These are phyloP conservation scores for Cystobasidium slooffiae DNA, from an alignment of 1,284 basidiomycete genomes.

Conservation along the genomic window DNA sequence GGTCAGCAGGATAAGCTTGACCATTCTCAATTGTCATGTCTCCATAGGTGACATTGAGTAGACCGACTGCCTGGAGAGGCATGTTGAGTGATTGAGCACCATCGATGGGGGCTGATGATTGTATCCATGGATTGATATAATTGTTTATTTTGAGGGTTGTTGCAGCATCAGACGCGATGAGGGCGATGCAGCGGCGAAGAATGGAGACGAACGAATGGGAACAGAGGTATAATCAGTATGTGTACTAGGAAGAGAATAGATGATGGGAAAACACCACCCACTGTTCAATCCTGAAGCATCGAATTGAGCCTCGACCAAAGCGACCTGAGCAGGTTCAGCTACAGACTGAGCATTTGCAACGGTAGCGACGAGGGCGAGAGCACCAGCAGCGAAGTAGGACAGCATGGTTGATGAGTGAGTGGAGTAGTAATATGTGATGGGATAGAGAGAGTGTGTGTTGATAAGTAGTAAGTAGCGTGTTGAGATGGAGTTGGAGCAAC, in stretches of 20 bases:
- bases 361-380: constrained; percentile 28
- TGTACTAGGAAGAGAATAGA: not conserved
- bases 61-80: constrained; percentile 46
- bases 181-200: not conserved
- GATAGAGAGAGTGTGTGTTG: constrained; percentile 30
- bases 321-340: constrained; percentile 41
- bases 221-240: not conserved
- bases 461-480: not conserved
- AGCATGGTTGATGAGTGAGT: constrained; percentile 31
- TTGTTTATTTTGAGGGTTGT: constrained; percentile 15
- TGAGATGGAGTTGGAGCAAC: not conserved
- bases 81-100: constrained; percentile 49
- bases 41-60: constrained; percentile 47
- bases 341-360: constrained; percentile 29
- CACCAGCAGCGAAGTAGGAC: constrained; percentile 25
- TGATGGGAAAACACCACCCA: not conserved
- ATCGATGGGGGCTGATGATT: constrained; percentile 16
- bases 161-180: not conserved
- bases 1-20: constrained; percentile 45
- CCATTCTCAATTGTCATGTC: constrained; percentile 44
- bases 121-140: too few relatives aligned
- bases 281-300: constrained; percentile 46
- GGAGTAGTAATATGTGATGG: not conserved
- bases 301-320: constrained; percentile 48
- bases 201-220: not conserved